Evolutionary conservation across 2,329 filamentous ascomycete genomes (phyloP).

Genomic region (Xylariomycetidae sp.): DNA sequence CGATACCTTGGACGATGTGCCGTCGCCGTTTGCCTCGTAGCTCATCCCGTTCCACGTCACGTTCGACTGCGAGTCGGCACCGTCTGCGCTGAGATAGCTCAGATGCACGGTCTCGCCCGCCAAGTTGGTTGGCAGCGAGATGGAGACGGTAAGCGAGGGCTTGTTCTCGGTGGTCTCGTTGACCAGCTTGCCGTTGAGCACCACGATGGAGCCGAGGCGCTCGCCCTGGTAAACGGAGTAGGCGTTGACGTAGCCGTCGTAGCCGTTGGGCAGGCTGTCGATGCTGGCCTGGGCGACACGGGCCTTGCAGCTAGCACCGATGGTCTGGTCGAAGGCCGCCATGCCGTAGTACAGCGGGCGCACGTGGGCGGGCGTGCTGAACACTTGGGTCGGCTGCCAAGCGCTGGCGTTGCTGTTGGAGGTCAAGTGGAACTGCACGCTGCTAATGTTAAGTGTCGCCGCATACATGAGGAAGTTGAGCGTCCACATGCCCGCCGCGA

Average conservation of each 20-base stretch:
- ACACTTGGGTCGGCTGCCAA: constrained; percentile 39
- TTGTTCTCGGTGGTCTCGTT: constrained; percentile 35
- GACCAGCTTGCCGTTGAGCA: constrained; percentile 39
- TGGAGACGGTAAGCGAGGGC: constrained; percentile 31
- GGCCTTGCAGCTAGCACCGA: constrained; percentile 37
- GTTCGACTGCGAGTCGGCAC: constrained; percentile 34
- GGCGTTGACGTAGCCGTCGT: constrained; percentile 34
- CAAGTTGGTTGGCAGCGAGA: constrained; percentile 32
- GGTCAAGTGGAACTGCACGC: constrained; percentile 48
- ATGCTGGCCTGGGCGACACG: constrained; percentile 32
- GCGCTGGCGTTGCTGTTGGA: constrained; percentile 44
- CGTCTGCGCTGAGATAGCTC: constrained; percentile 39
- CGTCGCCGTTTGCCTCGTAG: constrained; percentile 35
- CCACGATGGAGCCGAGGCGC: constrained; percentile 35
- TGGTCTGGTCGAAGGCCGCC: constrained; percentile 42
- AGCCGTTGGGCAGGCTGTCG: constrained; percentile 25
- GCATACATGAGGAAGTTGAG: constrained; percentile 46
- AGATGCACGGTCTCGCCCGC: constrained; percentile 36
- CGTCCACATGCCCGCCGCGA: constrained; percentile 43
- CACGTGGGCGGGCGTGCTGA: constrained; percentile 34
- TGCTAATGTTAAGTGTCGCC: constrained; percentile 38
- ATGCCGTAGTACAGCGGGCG: constrained; percentile 45
- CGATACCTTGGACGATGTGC: constrained; percentile 30
- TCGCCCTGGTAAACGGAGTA: constrained; percentile 40
- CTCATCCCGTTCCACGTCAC: constrained; percentile 42